Evolutionary conservation across 2,329 filamentous ascomycete species (phyloP), one percentile per base, ranked within the genome.

Genomic region (Penicillium concentricum): DNA sequence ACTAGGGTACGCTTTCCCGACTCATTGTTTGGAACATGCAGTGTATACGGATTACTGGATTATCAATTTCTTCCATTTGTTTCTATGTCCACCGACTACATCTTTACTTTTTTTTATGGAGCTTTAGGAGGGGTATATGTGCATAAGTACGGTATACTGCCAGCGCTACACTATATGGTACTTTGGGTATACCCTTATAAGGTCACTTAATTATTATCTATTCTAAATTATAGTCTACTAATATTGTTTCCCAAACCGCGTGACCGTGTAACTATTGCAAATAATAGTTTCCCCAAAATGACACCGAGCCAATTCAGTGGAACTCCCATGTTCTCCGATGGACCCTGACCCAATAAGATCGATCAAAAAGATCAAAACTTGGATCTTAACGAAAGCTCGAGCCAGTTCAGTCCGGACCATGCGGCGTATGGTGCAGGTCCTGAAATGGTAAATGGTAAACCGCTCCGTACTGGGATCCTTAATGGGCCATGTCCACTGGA

Each of bases 51-150:
- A n/a, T n/a, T 20, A 12, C 26, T 41, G 4, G 51, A 61, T 58
- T 57, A 62, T 58, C 54, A 60, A 62, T 61, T 41, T 35, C 30
- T 65, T 63, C 62, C 51, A 62, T 61, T 38, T 42, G 54, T 56
- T 64, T 64, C 60, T 58, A 59, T 22, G 3, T 22, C 18, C 8
- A 16, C 22, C 4, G 22, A 5, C 9, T 13, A 20, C 16, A 26
- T 10, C 26, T 44, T 18, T 30, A n/a, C n/a, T 10, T 28, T 3
- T 10, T 22, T 35, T 32, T 7, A 37, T 8, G 9, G 26, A 24
- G 8, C 26, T 51, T 16, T 35, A 20, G 24, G 30, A 45, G 30
- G 16, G 38, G 6, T 34, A 18, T 34, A 43, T 28, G n/a, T 35
- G 9, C 26, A 44, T 26, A 38, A 46, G n/a, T 38, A 52, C 24